Evolutionary conservation across 495 filamentous ascomycete genomes (phyloP).

Genomic region (Halenospora varia): DNA sequence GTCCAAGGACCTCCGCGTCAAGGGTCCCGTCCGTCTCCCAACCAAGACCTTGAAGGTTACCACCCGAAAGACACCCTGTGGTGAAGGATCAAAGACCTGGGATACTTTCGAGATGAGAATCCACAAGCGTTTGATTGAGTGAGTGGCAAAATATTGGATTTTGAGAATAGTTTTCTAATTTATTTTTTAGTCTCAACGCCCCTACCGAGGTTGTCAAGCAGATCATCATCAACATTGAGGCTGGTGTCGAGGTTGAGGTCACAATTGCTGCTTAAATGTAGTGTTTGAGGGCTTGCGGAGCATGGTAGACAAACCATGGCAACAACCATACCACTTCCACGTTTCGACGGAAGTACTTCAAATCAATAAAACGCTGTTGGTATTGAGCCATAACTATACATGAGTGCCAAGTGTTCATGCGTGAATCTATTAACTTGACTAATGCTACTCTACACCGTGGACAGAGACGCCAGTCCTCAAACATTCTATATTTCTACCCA

Average conservation of each 20-base stretch:
- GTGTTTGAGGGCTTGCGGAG: background rate
- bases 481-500: too few relatives aligned
- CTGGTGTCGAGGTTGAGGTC: conserved; percentile 99
- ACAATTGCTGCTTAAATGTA: conserved; percentile 89
- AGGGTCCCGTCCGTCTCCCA: conserved; percentile 97
- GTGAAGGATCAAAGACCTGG: conserved; percentile 99
- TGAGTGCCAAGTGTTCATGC: background rate
- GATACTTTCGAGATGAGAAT: conserved; percentile 99
- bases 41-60: conserved; percentile 97
- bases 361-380: background rate
- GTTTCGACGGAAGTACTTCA: background rate
- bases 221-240: conserved; percentile 99
- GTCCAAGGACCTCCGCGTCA: conserved; percentile 96
- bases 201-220: conserved; percentile 99
- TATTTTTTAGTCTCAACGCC: conserved; percentile 69
- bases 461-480: too few relatives aligned
- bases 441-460: background rate
- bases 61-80: conserved; percentile 93
- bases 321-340: background rate
- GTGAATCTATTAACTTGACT: background rate
- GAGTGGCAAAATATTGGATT: conserved; percentile 29
- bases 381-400: background rate
- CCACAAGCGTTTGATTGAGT: conserved; percentile 97
- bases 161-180: conserved; percentile 5
- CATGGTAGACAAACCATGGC: background rate